These are phyloP conservation scores for Diaporthe amygdali DNA, from an alignment of 2,329 filamentous ascomycete genomes.

Conservation along the genomic window DNA sequence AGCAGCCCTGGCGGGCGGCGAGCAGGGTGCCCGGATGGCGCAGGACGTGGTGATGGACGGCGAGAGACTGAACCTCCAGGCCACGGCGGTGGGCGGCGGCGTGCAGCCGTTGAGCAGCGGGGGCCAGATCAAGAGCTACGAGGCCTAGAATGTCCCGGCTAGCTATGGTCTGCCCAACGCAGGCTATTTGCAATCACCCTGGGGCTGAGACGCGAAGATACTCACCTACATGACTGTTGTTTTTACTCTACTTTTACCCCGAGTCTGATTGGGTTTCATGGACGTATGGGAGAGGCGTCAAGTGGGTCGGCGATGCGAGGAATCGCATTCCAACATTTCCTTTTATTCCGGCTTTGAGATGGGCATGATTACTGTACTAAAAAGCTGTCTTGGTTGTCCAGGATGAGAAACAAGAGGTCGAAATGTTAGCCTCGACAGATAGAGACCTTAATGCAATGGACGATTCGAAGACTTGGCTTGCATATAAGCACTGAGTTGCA, in stretches of 20 bases:
- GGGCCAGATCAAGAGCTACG: conserved; percentile 62
- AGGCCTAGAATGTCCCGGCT: conserved; percentile 45
- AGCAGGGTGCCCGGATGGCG: conserved; percentile 53
- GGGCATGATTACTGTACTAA: conserved; percentile 15
- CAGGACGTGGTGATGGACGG: conserved; percentile 53
- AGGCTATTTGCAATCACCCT: not conserved
- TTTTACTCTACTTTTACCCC: not conserved
- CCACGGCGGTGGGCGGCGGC: conserved; percentile 44
- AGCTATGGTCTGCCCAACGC: not conserved
- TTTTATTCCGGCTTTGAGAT: not conserved
- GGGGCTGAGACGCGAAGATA: not conserved
- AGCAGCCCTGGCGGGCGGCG: conserved; percentile 54
- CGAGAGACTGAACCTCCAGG: conserved; percentile 60
- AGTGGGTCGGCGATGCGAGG: conserved; percentile 14
- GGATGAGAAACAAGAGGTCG: conserved; percentile 7
- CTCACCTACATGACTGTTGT: not conserved
- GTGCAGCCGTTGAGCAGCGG: conserved; percentile 62
- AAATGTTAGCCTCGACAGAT: conserved; percentile 1
- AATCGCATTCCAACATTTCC: conserved; percentile 11
- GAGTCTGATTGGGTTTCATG: conserved; percentile 15
- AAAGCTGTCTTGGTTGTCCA: not conserved
- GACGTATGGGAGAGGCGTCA: conserved; percentile 21
- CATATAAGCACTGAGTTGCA: not conserved
- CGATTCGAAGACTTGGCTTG: not conserved
- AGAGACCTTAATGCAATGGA: conserved; percentile 14